Conservation (phyloP, 495 filamentous ascomycete species). For the Trichoderma reesei region DNA sequence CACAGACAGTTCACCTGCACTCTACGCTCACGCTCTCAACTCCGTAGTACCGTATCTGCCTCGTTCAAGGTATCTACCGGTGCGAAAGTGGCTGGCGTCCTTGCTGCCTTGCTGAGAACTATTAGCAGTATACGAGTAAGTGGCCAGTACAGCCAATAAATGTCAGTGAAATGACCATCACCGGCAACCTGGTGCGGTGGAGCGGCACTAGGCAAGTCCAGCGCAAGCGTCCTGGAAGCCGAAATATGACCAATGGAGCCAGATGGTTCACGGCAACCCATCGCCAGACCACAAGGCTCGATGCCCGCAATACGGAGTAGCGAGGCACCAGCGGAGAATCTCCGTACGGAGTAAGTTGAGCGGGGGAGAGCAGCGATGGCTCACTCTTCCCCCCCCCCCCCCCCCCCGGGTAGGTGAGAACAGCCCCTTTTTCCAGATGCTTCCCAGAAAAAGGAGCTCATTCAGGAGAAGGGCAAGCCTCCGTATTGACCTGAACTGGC, state of each 20-base stretch:
- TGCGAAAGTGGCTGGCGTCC: no score
- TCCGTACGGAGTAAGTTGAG: background rate
- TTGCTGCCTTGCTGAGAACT: no score
- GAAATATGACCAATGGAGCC: background rate
- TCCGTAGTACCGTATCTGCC: no score
- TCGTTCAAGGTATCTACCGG: no score
- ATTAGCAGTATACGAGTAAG: no score
- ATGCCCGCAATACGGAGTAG: background rate
- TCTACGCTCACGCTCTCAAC: no score
- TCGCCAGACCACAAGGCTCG: background rate
- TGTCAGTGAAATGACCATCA: background rate
- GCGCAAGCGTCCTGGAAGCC: background rate
- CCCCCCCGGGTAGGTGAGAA: background rate
- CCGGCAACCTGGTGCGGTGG: background rate
- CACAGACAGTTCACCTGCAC: background rate
- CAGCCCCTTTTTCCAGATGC: background rate
- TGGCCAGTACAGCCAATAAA: background rate
- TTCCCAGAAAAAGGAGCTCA: background rate
- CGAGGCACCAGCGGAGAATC: background rate
- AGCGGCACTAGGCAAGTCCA: background rate
- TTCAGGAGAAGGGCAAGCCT: background rate
- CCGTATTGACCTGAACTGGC: no score
- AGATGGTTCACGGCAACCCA: background rate
- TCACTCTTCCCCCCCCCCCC: background rate
- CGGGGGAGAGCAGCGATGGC: background rate